phyloP scores from a whole-genome alignment of 2,329 filamentous ascomycete genomes.

The Ascochyta viciae-villosae region DNA sequence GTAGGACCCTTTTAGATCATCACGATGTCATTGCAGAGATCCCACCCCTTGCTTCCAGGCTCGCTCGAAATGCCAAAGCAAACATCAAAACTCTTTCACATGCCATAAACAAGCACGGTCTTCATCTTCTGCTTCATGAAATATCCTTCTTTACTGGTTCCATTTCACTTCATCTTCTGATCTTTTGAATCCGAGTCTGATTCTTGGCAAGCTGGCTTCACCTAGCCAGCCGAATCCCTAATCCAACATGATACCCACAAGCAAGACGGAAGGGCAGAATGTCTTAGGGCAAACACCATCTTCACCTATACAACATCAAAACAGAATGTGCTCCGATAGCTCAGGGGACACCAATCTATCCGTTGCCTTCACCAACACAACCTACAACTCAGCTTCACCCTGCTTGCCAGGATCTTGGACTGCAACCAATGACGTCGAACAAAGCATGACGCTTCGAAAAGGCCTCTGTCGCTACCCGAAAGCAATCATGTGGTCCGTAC shows the following conservation, averaged over 20 bases:
- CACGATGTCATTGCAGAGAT: not conserved
- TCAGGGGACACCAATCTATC: not conserved
- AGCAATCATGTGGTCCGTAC: constrained; percentile 79
- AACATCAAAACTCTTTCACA: constrained; percentile 2
- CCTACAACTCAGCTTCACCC: constrained; percentile 5
- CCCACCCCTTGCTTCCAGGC: not conserved
- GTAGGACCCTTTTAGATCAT: not conserved
- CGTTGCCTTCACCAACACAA: not conserved
- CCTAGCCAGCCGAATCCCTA: not conserved
- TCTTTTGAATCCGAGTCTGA: no score
- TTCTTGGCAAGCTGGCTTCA: not conserved
- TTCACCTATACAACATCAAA: not conserved
- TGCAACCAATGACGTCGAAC: constrained; percentile 9
- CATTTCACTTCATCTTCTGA: not conserved
- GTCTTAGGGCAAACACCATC: not conserved
- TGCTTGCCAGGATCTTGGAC: not conserved
- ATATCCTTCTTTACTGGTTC: not conserved
- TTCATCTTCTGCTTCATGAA: not conserved
- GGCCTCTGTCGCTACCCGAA: constrained; percentile 81
- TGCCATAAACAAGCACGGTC: constrained; percentile 8
- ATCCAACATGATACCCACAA: not conserved
- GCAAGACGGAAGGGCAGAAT: not conserved
- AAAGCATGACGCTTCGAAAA: constrained; percentile 62
- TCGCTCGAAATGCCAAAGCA: not conserved
- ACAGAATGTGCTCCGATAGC: not conserved